phyloP scores from a whole-genome alignment of 306 rosid species.

The Cucurbita pepo region DNA sequence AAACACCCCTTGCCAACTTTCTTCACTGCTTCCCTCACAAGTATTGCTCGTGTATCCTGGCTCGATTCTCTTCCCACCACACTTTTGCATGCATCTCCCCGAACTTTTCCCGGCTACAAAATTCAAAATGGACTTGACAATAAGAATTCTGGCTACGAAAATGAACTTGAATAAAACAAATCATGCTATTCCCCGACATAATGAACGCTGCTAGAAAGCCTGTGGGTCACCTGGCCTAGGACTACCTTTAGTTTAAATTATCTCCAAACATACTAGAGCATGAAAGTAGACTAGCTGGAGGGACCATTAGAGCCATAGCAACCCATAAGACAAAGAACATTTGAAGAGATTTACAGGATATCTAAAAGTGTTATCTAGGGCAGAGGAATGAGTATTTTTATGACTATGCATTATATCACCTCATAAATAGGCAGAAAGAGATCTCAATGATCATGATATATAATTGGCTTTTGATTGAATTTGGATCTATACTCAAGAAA shows the following conservation, averaged over 20 bases:
- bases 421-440: neutral
- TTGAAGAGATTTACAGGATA: neutral
- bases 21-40: conserved; percentile 22
- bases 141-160: neutral
- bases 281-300: neutral
- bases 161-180: neutral
- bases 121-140: neutral
- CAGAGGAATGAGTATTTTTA: neutral
- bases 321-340: neutral
- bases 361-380: neutral
- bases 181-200: neutral
- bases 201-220: neutral
- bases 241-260: neutral
- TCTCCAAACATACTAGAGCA: neutral
- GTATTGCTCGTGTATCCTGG: conserved; percentile 87
- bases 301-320: neutral
- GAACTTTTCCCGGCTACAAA: conserved; percentile 78
- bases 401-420: neutral
- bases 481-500: neutral
- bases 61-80: conserved; percentile 99
- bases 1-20: conserved; percentile 12
- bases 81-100: conserved; percentile 94
- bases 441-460: neutral
- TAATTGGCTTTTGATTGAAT: neutral
- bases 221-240: neutral